phyloP scores from a whole-genome alignment of 345 rosid species.

The Conringia planisiliqua region DNA sequence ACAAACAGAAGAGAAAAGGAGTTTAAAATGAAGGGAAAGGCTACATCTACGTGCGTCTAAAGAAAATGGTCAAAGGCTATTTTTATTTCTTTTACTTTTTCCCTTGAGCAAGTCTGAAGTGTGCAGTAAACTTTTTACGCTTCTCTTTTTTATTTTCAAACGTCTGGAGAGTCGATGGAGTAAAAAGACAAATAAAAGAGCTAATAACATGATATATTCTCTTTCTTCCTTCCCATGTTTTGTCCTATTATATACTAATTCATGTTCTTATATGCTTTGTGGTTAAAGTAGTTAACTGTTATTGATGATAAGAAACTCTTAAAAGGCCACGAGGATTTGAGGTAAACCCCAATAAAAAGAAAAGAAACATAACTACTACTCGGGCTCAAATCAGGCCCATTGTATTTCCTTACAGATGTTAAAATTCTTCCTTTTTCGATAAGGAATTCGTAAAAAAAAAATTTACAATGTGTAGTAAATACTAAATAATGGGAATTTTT shows the following conservation, averaged over 20 bases:
- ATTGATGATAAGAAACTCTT: not conserved
- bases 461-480: not conserved
- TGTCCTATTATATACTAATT: not conserved
- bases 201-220: not conserved
- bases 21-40: not conserved
- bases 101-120: not conserved
- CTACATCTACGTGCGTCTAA: conserved; percentile 2
- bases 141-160: not conserved
- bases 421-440: not conserved
- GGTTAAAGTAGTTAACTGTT: not conserved
- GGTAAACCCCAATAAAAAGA: not conserved
- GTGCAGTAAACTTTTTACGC: conserved; percentile 12
- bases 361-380: not conserved
- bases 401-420: not conserved
- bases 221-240: not conserved
- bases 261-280: not conserved
- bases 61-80: conserved; percentile 2
- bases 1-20: not conserved
- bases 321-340: not conserved
- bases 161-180: not conserved
- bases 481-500: not conserved
- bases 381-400: not conserved
- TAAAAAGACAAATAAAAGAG: not conserved
- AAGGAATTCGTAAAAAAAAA: not conserved
- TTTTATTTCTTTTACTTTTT: not conserved